Conservation (phyloP, 345 rosid species). For the Chamaenerion angustifolium region DNA sequence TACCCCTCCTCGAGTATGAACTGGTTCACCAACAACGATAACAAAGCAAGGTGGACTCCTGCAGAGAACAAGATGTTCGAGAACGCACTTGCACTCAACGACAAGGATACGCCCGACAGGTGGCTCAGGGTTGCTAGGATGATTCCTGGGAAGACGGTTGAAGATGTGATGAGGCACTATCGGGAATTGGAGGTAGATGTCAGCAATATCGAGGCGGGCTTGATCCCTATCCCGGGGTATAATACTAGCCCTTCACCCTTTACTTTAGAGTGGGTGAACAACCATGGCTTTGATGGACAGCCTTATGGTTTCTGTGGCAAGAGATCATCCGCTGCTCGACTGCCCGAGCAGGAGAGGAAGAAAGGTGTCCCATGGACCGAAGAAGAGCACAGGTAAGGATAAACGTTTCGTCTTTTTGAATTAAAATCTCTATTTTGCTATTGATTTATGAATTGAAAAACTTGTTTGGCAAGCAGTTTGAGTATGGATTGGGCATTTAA, state of each 20-base stretch:
- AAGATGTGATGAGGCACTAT: conserved; percentile 50
- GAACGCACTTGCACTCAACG: conserved; percentile 60
- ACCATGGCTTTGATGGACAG: conserved; percentile 32
- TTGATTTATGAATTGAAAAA: no score
- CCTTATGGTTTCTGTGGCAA: conserved; percentile 40
- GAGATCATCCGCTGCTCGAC: conserved; percentile 43
- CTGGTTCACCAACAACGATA: conserved; percentile 46
- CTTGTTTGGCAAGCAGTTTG: no score
- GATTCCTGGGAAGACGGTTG: conserved; percentile 63
- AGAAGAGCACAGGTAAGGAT: conserved; percentile 78
- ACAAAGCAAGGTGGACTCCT: conserved; percentile 38
- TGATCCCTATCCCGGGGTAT: conserved; percentile 49
- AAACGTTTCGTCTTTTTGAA: no score
- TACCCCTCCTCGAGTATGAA: conserved; percentile 27
- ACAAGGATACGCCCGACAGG: conserved; percentile 52
- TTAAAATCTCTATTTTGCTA: no score
- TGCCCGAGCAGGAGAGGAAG: conserved; percentile 78
- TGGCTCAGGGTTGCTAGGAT: conserved; percentile 47
- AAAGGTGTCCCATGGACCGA: conserved; percentile 99
- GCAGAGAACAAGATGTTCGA: conserved; percentile 83
- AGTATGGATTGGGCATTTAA: neutral
- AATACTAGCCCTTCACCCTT: conserved; percentile 25
- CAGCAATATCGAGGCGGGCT: conserved; percentile 51
- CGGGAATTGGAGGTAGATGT: conserved; percentile 54
- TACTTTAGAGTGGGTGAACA: conserved; percentile 40